Evolutionary conservation across 2,329 filamentous ascomycete genomes (phyloP).

Genomic region (Aurifilum marmelostoma): DNA sequence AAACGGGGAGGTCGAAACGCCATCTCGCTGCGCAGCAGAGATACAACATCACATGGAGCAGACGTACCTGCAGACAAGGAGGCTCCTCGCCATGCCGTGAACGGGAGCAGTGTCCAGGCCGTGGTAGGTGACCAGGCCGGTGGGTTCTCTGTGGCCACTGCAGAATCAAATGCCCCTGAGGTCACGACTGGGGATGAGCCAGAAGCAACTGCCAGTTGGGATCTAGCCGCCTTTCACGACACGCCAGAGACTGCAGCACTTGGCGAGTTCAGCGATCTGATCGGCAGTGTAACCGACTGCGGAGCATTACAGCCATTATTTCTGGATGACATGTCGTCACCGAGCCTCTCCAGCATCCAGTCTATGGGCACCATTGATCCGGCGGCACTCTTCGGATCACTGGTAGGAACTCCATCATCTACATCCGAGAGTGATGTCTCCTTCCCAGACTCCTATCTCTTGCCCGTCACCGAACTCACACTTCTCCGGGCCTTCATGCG

Average conservation of each 20-base stretch:
- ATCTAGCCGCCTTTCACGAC: not conserved
- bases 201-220: not conserved
- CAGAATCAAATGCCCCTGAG: not conserved
- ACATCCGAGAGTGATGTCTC: constrained; percentile 26
- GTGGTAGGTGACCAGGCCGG: not conserved
- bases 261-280: too few relatives aligned
- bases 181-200: not conserved
- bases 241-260: not conserved
- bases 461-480: constrained; percentile 53
- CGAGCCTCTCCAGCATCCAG: not conserved
- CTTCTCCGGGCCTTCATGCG: constrained; percentile 51
- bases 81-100: too few relatives aligned
- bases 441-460: constrained; percentile 51
- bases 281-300: not conserved
- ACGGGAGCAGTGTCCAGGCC: not conserved
- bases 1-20: constrained; percentile 31
- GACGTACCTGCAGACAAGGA: not conserved
- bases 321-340: not conserved
- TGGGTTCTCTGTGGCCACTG: not conserved
- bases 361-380: not conserved
- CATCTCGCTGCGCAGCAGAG: not conserved
- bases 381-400: not conserved
- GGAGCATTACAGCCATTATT: not conserved
- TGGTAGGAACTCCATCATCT: not conserved
- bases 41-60: not conserved